Conservation (phyloP, 148 eudicot species). For the Rheum nobile region DNA sequence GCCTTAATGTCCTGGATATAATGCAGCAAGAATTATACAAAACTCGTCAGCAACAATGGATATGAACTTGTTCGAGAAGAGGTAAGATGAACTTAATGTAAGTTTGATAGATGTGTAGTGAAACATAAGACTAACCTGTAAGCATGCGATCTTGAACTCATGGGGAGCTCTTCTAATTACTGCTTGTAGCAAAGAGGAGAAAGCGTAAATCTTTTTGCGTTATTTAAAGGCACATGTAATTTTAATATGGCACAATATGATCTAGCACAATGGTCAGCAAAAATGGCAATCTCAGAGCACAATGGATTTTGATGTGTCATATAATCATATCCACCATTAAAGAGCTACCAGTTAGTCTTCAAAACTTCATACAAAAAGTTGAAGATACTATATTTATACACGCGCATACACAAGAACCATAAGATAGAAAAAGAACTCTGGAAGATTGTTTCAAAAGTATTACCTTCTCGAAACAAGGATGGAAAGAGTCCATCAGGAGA, state of each 20-base stretch:
- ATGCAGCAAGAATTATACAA: background rate
- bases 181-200: slow-evolving; percentile 19
- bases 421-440: background rate
- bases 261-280: background rate
- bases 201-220: background rate
- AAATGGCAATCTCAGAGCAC: background rate
- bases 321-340: no score
- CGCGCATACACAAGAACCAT: background rate
- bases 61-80: background rate
- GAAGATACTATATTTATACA: background rate
- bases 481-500: slow-evolving; percentile 99
- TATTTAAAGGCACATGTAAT: background rate
- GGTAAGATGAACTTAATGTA: background rate
- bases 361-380: background rate
- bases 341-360: background rate
- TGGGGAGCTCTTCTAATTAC: slow-evolving; percentile 98
- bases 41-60: background rate
- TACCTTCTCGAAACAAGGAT: slow-evolving; percentile 91
- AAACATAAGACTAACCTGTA: slow-evolving; percentile 52
- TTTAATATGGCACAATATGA: background rate
- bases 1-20: slow-evolving; percentile 65
- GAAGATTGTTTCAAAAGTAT: background rate
- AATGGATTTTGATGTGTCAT: no score
- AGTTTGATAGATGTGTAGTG: background rate
- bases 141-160: slow-evolving; percentile 92